Evolutionary conservation across 1,139 yeast species (phyloP).

Genomic region (Yamadazyma membranifaciens): DNA sequence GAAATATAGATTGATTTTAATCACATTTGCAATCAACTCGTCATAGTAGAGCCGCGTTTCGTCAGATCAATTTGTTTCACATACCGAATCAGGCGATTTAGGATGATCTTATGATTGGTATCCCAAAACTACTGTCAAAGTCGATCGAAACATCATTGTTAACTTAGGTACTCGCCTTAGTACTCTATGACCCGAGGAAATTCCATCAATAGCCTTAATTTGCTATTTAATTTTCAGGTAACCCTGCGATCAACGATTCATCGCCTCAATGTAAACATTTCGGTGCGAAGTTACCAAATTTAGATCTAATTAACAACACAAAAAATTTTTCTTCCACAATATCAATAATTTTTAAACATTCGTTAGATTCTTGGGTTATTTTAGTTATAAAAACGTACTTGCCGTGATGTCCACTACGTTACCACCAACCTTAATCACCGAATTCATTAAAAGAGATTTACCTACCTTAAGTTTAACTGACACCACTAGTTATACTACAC

Average conservation of each 20-base stretch:
- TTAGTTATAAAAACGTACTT: not conserved
- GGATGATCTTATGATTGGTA: too few species aligned
- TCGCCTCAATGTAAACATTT: constrained; percentile 5
- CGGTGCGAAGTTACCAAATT: constrained; percentile 4
- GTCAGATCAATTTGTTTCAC: not conserved
- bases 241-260: not conserved
- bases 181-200: too few species aligned
- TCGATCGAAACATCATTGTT: too few species aligned
- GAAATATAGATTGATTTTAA: not conserved
- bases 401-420: constrained; percentile 3
- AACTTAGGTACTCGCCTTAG: too few species aligned
- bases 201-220: too few species aligned
- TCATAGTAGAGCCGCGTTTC: not conserved
- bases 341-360: not conserved
- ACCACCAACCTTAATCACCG: constrained; percentile 15
- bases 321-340: constrained; percentile 3
- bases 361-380: not conserved
- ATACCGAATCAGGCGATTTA: not conserved
- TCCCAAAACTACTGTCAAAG: too few species aligned
- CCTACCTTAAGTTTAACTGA: constrained; percentile 13
- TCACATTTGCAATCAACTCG: too few species aligned
- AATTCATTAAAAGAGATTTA: constrained; percentile 11
- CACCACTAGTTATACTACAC: constrained; percentile 37
- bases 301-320: constrained; percentile 6
- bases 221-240: too few species aligned